Evolutionary conservation across 192 early-diverging fungal species (phyloP).

Genomic region (Haplosporangium gracile): DNA sequence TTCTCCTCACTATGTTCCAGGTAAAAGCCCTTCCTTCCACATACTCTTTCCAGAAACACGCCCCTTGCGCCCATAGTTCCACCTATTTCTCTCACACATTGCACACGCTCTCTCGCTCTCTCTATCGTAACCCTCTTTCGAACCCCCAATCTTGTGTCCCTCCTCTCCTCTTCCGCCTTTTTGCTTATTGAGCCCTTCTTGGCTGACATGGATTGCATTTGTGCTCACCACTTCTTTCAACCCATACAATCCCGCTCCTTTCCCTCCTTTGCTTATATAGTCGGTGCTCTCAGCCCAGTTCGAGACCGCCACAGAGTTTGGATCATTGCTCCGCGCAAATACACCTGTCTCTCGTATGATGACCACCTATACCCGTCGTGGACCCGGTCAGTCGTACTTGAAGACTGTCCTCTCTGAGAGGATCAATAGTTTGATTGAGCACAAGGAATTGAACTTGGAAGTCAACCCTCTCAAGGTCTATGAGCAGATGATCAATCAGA

Average conservation of each 20-base stretch:
- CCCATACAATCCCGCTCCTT: neutral
- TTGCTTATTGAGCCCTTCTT: constrained; percentile 3
- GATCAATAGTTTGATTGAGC: constrained; percentile 85
- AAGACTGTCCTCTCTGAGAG: constrained; percentile 86
- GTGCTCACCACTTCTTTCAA: neutral
- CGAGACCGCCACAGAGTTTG: constrained; percentile 91
- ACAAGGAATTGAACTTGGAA: constrained; percentile 89
- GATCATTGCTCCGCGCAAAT: constrained; percentile 91
- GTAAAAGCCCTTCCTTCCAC: constrained; percentile 49
- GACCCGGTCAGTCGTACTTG: constrained; percentile 93
- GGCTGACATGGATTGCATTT: neutral
- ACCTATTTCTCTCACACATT: neutral
- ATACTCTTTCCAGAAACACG: neutral
- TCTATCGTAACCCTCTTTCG: neutral
- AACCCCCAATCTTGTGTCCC: neutral
- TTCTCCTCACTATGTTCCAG: constrained; percentile 97
- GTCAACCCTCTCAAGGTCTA: constrained; percentile 96
- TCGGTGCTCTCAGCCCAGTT: constrained; percentile 94
- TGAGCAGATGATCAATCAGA: constrained; percentile 85
- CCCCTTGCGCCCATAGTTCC: neutral
- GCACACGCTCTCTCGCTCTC: neutral
- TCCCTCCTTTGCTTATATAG: constrained; percentile 34
- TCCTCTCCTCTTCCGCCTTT: neutral
- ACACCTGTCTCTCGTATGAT: constrained; percentile 98
- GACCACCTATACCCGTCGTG: constrained; percentile 95